Base-by-base conservation (phyloP, 495 filamentous ascomycete genomes). In the Podospora didyma region DNA sequence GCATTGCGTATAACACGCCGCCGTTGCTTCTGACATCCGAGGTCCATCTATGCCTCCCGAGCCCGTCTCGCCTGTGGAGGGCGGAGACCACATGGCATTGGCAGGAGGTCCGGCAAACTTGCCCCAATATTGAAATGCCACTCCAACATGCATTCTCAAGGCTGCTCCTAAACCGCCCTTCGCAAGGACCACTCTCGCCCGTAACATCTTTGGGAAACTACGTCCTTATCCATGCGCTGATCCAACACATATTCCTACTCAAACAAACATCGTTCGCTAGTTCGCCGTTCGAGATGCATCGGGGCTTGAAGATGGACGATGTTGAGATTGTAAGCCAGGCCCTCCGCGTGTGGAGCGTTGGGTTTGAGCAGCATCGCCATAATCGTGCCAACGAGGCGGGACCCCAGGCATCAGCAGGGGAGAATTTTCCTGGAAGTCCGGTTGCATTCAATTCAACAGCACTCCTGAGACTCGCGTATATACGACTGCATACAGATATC, bases 361-460 rank as follows among this genome's bases (percentile, higher is more conserved):
- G 78, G 52, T 87, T 86, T 71, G 84, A 88, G 57, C 76, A 78
- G 35, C 77, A 76, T 41, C 62, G 63, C n/a, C 72, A 74, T 46
- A 60, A 69, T 19, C 71, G 70, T 3, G 68, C 69, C 12, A 71
- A 68, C 23, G 76, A 78, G 58, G 54, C 64, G 0, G 61, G 64
- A 16, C 59, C 67, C 28, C 69, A 72, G 46, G 67, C 14, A 54
- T 44, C 58, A 51, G 35, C 44, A 49, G 48, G 66, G 71, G 79
- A 77, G 28, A 46, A 46, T 69, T 79, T 56, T 64, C 73, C 80
- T 0, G 78, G 82, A 34, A 85, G 85, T 0, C 80, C 85, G 0
- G 66, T 89, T 11, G 81, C 84, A 2, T 87, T 86, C 65, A 88
- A 84, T 51, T 87, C 86, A 3, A 82, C 83, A 2, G 86, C 86